Conservation (phyloP, 1,139 yeast genomes). For the Nadsonia starkeyi-henricii region DNA sequence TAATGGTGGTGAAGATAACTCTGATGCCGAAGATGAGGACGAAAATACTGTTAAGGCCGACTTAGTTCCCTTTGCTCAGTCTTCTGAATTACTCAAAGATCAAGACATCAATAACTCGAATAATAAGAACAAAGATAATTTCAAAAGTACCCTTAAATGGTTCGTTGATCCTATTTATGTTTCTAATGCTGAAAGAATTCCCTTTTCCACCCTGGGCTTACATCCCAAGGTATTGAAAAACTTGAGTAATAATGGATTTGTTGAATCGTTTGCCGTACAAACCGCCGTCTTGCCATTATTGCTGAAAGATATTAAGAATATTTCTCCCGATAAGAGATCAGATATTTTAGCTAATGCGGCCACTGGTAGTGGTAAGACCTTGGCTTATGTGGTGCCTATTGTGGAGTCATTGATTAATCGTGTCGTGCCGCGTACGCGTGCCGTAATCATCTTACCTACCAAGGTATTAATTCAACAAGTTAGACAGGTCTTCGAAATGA, state of each 20-base stretch:
- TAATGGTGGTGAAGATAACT: neutral
- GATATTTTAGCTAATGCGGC: slow-evolving; percentile 84
- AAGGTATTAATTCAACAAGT: slow-evolving; percentile 80
- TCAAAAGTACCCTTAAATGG: slow-evolving; percentile 35
- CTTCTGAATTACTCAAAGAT: neutral
- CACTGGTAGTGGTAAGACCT: slow-evolving; percentile 93
- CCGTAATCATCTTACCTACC: slow-evolving; percentile 78
- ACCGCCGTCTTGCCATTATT: slow-evolving; percentile 47
- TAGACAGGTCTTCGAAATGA: slow-evolving; percentile 40
- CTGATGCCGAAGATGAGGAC: neutral
- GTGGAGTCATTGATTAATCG: slow-evolving; percentile 52
- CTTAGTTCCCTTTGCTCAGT: neutral
- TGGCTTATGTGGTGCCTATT: slow-evolving; percentile 79
- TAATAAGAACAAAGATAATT: slow-evolving; percentile 17
- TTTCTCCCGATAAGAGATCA: slow-evolving; percentile 37
- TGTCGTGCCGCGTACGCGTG: slow-evolving; percentile 60
- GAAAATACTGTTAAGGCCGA: neutral
- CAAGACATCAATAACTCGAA: neutral
- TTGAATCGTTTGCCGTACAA: slow-evolving; percentile 67
- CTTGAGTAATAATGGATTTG: slow-evolving; percentile 32
- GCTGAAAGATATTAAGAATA: slow-evolving; percentile 33
- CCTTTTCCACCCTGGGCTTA: slow-evolving; percentile 14
- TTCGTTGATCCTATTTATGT: slow-evolving; percentile 49
- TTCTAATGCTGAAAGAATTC: slow-evolving; percentile 14
- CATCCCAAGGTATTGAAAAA: slow-evolving; percentile 31